A percentile compares a stretch with the other conserved stretches of the same genome.
Conservation (phyloP, 805 yeast genomes). For the Alloascoidea hylecoeti region DNA sequence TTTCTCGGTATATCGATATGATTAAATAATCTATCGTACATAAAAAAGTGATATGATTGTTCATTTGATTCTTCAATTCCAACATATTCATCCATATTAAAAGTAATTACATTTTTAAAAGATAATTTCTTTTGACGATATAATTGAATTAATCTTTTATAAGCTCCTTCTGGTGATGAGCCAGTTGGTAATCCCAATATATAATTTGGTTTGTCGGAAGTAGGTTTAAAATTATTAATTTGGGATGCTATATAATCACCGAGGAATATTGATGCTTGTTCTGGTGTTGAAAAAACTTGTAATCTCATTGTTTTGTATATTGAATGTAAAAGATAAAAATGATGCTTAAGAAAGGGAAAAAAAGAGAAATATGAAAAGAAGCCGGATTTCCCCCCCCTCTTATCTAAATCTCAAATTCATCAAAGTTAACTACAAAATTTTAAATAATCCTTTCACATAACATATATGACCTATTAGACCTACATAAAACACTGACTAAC, state of each 20-base stretch:
- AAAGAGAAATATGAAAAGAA: no score
- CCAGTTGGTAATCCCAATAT: constrained; percentile 50
- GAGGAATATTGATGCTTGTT: constrained; percentile 27
- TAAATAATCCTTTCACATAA: no score
- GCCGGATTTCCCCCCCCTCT: no score
- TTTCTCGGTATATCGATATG: constrained; percentile 37
- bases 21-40: constrained; percentile 39
- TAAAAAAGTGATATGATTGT: constrained; percentile 44
- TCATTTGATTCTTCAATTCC: constrained; percentile 30
- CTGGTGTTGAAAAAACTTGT: constrained; percentile 18
- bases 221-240: constrained; percentile 30
- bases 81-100: constrained; percentile 49
- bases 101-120: constrained; percentile 39
- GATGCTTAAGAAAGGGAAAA: no score
- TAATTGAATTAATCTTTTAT: constrained; percentile 27
- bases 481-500: no score
- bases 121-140: constrained; percentile 26
- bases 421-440: no score
- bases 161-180: constrained; percentile 44
- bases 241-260: constrained; percentile 29
- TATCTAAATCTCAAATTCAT: no score
- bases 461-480: no score
- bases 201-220: constrained; percentile 27
- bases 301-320: constrained; percentile 9
- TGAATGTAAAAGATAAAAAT: no score